These are phyloP conservation scores for Inga laurina DNA, from an alignment of 306 rosid genomes.

Conservation along the genomic window DNA sequence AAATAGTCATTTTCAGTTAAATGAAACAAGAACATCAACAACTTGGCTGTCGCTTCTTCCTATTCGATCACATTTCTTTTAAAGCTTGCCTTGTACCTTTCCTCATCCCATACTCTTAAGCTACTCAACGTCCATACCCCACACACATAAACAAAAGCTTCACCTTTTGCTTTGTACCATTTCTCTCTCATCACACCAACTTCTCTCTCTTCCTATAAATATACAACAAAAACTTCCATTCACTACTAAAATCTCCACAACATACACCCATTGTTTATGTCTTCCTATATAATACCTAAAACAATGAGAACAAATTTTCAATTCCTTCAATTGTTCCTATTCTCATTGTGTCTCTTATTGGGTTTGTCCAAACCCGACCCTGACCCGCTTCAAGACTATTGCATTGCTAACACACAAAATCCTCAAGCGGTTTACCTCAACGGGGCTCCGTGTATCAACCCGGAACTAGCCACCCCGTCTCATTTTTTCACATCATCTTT, in stretches of 20 bases:
- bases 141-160: slow-evolving; percentile 14
- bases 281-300: not conserved
- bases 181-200: slow-evolving; percentile 27
- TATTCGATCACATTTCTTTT: slow-evolving; percentile 10
- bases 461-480: slow-evolving; percentile 39
- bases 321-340: slow-evolving; percentile 30
- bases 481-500: slow-evolving; percentile 63
- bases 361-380: slow-evolving; percentile 54
- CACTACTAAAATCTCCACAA: not conserved
- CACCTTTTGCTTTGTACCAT: slow-evolving; percentile 1
- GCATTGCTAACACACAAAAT: slow-evolving; percentile 55
- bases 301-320: slow-evolving; percentile 42
- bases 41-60: slow-evolving; percentile 32
- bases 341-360: slow-evolving; percentile 30
- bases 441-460: slow-evolving; percentile 72
- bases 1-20: slow-evolving; percentile 10
- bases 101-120: slow-evolving; percentile 59
- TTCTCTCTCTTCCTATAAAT: not conserved
- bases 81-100: slow-evolving; percentile 53
- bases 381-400: slow-evolving; percentile 70
- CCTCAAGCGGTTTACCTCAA: slow-evolving; percentile 40
- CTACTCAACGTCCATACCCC: slow-evolving; percentile 64
- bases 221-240: not conserved
- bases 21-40: slow-evolving; percentile 22
- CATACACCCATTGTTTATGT: not conserved